Percentiles rank a stretch among this genome's conserved stretches.
Conservation (phyloP, 2,329 filamentous ascomycete genomes). For the Grosmannia penicillata region DNA sequence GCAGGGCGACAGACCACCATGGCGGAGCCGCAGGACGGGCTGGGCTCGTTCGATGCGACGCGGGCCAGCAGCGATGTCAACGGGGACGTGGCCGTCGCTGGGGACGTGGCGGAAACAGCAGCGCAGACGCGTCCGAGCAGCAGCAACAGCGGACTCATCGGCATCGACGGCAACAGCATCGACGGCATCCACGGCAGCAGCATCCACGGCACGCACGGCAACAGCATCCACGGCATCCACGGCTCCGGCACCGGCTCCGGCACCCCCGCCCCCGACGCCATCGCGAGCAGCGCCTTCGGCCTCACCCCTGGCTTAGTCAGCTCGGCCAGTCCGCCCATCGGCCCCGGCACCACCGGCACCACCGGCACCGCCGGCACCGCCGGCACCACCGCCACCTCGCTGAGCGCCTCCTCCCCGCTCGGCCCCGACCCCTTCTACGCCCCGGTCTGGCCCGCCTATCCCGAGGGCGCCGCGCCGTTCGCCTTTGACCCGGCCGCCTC, state of each 20-base stretch:
- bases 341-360: background rate
- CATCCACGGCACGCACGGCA: background rate
- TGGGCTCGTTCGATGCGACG: slow-evolving; percentile 9
- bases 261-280: no score
- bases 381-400: slow-evolving; percentile 15
- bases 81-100: no score
- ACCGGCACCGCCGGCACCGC: slow-evolving; percentile 7
- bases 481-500: no score
- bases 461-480: no score
- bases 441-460: no score
- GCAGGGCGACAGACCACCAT: slow-evolving; percentile 8
- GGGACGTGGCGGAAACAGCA: no score
- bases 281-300: no score
- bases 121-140: background rate
- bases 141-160: slow-evolving; percentile 1
- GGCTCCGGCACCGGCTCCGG: no score
- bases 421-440: slow-evolving; percentile 21
- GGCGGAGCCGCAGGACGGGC: slow-evolving; percentile 8
- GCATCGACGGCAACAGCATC: slow-evolving; percentile 1
- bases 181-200: slow-evolving; percentile 1
- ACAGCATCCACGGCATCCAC: no score
- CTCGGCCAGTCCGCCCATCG: background rate
- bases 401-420: slow-evolving; percentile 22
- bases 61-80: slow-evolving; percentile 2
- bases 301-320: no score